These are phyloP conservation scores for Kodamaea laetipori DNA, from an alignment of 805 yeast species.

Conservation along the genomic window DNA sequence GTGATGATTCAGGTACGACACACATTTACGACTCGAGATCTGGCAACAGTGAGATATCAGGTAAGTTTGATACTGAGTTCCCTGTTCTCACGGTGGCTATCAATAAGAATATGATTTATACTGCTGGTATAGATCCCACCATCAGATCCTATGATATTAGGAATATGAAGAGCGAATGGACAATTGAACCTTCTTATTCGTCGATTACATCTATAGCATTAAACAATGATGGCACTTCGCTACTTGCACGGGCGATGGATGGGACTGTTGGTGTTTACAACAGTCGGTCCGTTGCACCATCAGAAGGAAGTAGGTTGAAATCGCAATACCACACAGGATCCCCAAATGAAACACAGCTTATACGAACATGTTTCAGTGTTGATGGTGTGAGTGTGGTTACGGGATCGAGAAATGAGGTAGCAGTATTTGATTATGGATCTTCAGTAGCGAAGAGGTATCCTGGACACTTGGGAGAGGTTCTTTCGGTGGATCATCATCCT, in stretches of 20 bases:
- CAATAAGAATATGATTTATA: constrained; percentile 48
- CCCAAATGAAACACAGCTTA: constrained; percentile 48
- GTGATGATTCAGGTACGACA: constrained; percentile 65
- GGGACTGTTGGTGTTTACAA: constrained; percentile 31
- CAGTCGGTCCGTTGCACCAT: not conserved
- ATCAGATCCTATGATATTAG: constrained; percentile 63
- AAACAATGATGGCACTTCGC: constrained; percentile 47
- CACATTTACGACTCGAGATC: constrained; percentile 67
- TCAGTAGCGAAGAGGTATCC: constrained; percentile 45
- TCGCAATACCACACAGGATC: constrained; percentile 8
- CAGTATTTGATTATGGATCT: constrained; percentile 51
- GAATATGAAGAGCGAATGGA: constrained; percentile 46
- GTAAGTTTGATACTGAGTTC: constrained; percentile 46
- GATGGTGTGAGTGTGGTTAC: constrained; percentile 46
- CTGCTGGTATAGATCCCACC: constrained; percentile 69
- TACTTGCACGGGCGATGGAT: constrained; percentile 57
- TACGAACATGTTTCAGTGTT: constrained; percentile 51
- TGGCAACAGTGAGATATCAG: constrained; percentile 38
- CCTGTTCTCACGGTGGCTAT: constrained; percentile 56
- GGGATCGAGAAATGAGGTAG: constrained; percentile 64
- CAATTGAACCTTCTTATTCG: constrained; percentile 34
- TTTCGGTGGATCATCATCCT: constrained; percentile 61
- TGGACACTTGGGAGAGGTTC: constrained; percentile 65
- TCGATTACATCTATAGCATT: constrained; percentile 58
- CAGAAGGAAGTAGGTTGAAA: constrained; percentile 2